Evolutionary conservation across 352 stramenopile genomes (phyloP), one percentile per base, ranked within the genome.

Genomic region (Pythium angustatum): DNA sequence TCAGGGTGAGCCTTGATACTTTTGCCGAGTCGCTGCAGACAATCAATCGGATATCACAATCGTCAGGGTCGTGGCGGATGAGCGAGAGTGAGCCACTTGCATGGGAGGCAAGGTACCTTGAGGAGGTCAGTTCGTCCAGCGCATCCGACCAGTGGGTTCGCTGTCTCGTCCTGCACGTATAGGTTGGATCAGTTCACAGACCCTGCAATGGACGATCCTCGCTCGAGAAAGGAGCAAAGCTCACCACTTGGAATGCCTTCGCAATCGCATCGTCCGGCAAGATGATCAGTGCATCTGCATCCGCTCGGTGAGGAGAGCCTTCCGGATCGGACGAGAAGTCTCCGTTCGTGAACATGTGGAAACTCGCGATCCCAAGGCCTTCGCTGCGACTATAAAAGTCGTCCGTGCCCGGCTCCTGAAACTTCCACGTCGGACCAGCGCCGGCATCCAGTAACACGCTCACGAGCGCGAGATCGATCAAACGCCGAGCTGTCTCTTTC

Each of bases 271-370:
- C 78, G 50, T 85, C 76, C 1, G 80, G 33, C 27, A 96, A 56
- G 38, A 73, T 70, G 33, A 76, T 70, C 49, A 96, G 58, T 12
- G 76, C 87, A 47, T 67, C 66, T 11, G 87, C 83, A 40, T 96
- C 85, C 19, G 83, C 81, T 41, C 72, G 75, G 54, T 90, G 79
- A 9, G 76, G 76, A 24, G 75, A 53, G 10, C 64, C 51, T 1
- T 47, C 49, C 22, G 72, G 28, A 40, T 93, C 76, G 1, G 62
- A 68, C n/a, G 81, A 91, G 66, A 96, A 96, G 27, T 71, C 80
- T 22, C 87, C 87, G 1, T 68, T 64, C 28, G 75, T 47, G 52
- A 96, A 94, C 87, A 96, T 96, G 80, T 94, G 83, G 44, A 94
- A 85, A 49, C 81, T 92, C 27, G 87, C 87, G 44, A 96, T 81